Conservation (phyloP, 208 protist species). For the Leishmania major region DNA sequence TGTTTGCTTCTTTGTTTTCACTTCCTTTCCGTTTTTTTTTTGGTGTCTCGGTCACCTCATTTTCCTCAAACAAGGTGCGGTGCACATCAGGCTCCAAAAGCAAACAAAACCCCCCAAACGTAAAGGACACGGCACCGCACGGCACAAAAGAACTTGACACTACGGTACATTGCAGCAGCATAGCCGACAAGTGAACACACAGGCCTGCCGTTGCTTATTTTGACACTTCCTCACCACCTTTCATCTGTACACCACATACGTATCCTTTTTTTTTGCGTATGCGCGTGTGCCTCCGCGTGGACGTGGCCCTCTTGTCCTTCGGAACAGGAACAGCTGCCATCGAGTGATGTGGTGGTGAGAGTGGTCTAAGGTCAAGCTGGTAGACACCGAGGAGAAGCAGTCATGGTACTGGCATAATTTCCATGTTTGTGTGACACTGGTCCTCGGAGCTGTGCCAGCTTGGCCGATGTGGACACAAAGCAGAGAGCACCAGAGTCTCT, state of each 20-base stretch:
- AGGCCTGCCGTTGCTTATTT: neutral
- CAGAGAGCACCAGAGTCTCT: neutral
- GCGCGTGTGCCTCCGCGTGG: neutral
- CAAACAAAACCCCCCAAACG: neutral
- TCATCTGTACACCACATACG: neutral
- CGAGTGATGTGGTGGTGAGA: neutral
- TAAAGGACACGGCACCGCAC: neutral
- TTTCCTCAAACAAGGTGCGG: neutral
- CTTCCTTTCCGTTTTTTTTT: slow-evolving; percentile 14
- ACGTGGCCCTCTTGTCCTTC: neutral
- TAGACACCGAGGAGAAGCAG: neutral
- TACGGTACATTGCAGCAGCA: neutral
- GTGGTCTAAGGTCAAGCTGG: neutral
- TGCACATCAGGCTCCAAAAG: slow-evolving; percentile 3
- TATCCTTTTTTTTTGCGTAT: neutral
- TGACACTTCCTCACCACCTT: neutral
- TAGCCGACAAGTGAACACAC: neutral
- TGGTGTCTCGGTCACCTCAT: slow-evolving; percentile 1
- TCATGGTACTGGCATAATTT: neutral
- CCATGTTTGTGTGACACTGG: neutral
- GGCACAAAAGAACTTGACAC: neutral
- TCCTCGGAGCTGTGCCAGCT: neutral
- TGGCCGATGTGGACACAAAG: neutral
- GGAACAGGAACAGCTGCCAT: neutral
- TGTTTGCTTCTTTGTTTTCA: slow-evolving; percentile 11